A percentile compares a stretch with the other conserved stretches of the same genome.
These are phyloP conservation scores for Acacia melanoxylon DNA, from an alignment of 306 rosid species.

Conservation along the genomic window DNA sequence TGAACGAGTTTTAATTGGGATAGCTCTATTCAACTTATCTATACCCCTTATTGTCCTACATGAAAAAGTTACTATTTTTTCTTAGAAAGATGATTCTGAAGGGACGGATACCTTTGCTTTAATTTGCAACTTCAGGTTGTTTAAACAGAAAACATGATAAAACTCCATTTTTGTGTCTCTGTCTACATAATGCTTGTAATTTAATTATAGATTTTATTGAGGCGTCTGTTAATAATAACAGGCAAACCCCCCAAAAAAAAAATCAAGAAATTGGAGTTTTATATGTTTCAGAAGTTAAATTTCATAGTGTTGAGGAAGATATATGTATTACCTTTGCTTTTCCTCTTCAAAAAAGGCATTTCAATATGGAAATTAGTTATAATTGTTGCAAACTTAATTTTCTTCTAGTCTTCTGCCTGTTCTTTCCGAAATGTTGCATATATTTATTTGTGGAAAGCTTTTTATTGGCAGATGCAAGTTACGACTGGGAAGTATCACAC, in stretches of 20 bases:
- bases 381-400: background rate
- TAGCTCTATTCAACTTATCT: background rate
- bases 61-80: conserved; percentile 20
- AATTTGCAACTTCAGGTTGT: conserved; percentile 9
- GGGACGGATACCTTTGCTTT: background rate
- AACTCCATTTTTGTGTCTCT: background rate
- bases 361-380: background rate
- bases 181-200: background rate
- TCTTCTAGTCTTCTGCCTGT: conserved; percentile 12
- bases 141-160: background rate
- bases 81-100: background rate
- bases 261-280: background rate
- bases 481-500: conserved; percentile 90
- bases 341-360: background rate
- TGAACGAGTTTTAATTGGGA: background rate
- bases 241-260: background rate
- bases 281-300: background rate
- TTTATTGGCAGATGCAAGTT: conserved; percentile 80
- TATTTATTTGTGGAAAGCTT: conserved; percentile 31
- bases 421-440: conserved; percentile 1
- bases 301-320: background rate
- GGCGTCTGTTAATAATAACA: background rate
- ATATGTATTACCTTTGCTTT: background rate
- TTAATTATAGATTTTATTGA: background rate
- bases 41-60: background rate